A percentile compares a stretch with the other conserved stretches of the same genome.
Conservation (phyloP, 306 rosid species). For the Casuarina equisetifolia region DNA sequence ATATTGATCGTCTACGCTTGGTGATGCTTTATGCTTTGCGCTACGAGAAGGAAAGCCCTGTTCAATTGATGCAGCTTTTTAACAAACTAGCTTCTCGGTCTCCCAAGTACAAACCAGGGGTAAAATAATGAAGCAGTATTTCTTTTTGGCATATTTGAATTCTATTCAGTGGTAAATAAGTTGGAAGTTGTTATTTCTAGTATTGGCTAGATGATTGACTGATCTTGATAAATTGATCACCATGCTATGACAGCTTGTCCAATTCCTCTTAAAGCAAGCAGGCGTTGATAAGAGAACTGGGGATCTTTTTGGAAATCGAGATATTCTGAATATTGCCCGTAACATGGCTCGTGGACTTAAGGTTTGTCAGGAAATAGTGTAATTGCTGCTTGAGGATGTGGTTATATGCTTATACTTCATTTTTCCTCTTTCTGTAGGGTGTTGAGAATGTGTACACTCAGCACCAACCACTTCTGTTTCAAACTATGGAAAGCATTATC, state of each 20-base stretch:
- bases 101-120: slow-evolving; percentile 80
- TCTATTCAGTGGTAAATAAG: slow-evolving; percentile 6
- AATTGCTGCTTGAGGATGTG: slow-evolving; percentile 19
- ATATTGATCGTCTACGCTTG: slow-evolving; percentile 69
- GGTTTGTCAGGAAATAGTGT: slow-evolving; percentile 49
- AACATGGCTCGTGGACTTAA: slow-evolving; percentile 97
- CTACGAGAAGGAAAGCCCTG: slow-evolving; percentile 92
- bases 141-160: slow-evolving; percentile 9
- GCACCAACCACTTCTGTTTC: slow-evolving; percentile 86
- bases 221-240: slow-evolving; percentile 37
- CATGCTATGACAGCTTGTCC: slow-evolving; percentile 77
- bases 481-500: slow-evolving; percentile 85
- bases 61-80: slow-evolving; percentile 85
- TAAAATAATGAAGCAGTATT: slow-evolving; percentile 28
- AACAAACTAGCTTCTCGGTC: slow-evolving; percentile 73
- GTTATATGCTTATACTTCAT: slow-evolving; percentile 22
- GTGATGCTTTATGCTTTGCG: slow-evolving; percentile 94
- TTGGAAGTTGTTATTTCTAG: slow-evolving; percentile 15
- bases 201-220: slow-evolving; percentile 23
- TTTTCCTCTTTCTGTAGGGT: slow-evolving; percentile 54
- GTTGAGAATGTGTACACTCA: slow-evolving; percentile 93
- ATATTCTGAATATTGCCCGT: slow-evolving; percentile 89
- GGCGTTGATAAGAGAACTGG: slow-evolving; percentile 92
- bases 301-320: slow-evolving; percentile 88
- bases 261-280: slow-evolving; percentile 94